Base-by-base conservation (phyloP, 805 yeast genomes). In the Sugiyamaella smithiae region DNA sequence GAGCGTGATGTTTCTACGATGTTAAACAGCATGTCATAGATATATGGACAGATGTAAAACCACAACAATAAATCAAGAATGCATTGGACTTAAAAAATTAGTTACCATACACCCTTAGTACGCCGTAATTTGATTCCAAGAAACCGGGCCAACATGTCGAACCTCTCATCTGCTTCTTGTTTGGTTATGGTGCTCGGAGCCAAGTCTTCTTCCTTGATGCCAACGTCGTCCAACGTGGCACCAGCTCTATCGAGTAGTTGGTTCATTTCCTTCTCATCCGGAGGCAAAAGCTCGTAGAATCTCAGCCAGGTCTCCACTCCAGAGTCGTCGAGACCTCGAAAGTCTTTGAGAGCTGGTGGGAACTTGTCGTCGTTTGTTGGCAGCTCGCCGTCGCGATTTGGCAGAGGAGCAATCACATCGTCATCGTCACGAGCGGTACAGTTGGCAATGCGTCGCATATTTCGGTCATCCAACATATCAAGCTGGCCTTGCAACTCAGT, bases 401-500 rank as follows among this genome's bases (percentile, higher is more conserved):
- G 78, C 48, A 88, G 64, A 1, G 90, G 84, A 0, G 85, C 85
- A n/a, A 88, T 60, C 5, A 64, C 53, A 14, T 73, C 80, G 12
- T 68, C 68, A 8, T 67, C 66, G 0, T 64, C 62, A 0, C 61
- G 57, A 48, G 81, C 71, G 22, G 74, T 73, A 1, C 85, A 71
- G 62, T 89, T 89, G 54, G 78, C 76, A 2, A 82, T 70, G 65
- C 98, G 75, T 55, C 85, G 75, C 38, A 86, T 76, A 14, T 85
- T 77, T 57, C 95, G 76, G 56, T 86, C 87, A 62, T 90, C 98
- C 19, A 69, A 57, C 20, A 76, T 71, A 46, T 86, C 90, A 60
- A 90, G 73, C 67, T 90, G 97, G 6, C 87, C 86, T 67, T 90
- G 97, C 48, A 90, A 69, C 65, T 90, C 98, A 8, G 87, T 88